phyloP scores from a whole-genome alignment of 2,329 filamentous ascomycete species.

The Cadophora sp. region DNA sequence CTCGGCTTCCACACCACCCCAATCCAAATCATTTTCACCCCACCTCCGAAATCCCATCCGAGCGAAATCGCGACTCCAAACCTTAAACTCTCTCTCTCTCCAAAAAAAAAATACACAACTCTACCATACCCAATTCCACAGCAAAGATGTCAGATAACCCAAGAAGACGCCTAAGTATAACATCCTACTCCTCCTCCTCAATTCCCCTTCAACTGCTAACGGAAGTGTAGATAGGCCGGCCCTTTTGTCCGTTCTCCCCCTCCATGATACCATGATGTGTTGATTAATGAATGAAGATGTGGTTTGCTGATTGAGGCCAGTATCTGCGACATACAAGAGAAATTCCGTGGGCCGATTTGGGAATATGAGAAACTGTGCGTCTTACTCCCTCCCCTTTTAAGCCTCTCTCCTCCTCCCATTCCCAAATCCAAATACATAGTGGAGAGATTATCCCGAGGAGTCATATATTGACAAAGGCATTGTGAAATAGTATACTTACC shows the following conservation, averaged over 20 bases:
- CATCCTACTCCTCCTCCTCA: not conserved
- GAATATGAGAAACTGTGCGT: constrained; percentile 82
- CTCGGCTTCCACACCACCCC: not conserved
- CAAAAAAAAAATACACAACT: not conserved
- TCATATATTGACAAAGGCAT: not conserved
- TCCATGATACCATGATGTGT: no score
- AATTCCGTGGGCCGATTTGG: constrained; percentile 83
- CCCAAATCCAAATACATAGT: constrained; percentile 8
- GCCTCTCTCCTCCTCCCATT: constrained; percentile 9
- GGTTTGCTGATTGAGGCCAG: constrained; percentile 53
- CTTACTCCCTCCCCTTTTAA: not conserved
- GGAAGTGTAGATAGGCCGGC: constrained; percentile 30
- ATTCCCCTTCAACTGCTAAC: constrained; percentile 13
- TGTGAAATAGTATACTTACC: constrained; percentile 62
- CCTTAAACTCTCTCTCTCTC: no score
- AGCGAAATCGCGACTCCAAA: not conserved
- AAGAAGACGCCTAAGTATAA: constrained; percentile 32
- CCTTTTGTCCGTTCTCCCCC: constrained; percentile 35
- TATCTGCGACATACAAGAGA: constrained; percentile 94
- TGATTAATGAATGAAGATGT: not conserved
- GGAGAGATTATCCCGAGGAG: no score
- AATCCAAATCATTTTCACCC: not conserved
- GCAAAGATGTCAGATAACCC: constrained; percentile 32
- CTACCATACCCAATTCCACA: not conserved
- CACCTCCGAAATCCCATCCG: not conserved